Evolutionary conservation across 2,329 filamentous ascomycete species (phyloP).

Genomic region (Torrubiella hemipterigena): DNA sequence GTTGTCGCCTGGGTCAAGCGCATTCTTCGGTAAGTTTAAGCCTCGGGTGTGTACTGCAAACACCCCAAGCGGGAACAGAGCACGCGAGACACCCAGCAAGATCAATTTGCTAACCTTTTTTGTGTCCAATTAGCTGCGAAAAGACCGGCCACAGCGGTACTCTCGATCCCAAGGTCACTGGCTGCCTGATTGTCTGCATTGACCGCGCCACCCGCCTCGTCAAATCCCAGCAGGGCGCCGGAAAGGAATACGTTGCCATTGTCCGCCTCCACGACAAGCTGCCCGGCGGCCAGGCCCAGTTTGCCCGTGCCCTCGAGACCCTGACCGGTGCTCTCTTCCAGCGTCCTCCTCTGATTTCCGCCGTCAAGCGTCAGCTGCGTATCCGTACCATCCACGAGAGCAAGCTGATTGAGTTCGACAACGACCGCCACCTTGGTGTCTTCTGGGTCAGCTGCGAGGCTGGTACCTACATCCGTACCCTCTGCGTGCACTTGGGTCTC

Average conservation of each 20-base stretch:
- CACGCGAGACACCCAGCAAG: too few relatives aligned
- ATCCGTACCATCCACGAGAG: slow-evolving; percentile 97
- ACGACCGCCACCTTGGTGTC: slow-evolving; percentile 90
- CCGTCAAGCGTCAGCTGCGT: slow-evolving; percentile 96
- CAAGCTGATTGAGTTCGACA: slow-evolving; percentile 96
- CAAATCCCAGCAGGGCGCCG: slow-evolving; percentile 96
- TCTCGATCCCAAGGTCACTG: slow-evolving; percentile 95
- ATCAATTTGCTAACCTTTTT: slow-evolving; percentile 1
- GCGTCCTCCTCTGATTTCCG: slow-evolving; percentile 90
- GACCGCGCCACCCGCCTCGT: slow-evolving; percentile 95
- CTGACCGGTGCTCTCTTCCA: slow-evolving; percentile 88
- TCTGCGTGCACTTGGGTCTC: slow-evolving; percentile 84
- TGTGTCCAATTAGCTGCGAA: slow-evolving; percentile 43
- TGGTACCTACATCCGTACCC: slow-evolving; percentile 95
- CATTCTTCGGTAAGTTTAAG: slow-evolving; percentile 61
- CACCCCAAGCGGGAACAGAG: too few relatives aligned
- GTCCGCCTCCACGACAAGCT: slow-evolving; percentile 93
- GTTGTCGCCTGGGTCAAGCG: slow-evolving; percentile 99
- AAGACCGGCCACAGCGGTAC: slow-evolving; percentile 98
- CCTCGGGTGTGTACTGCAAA: too few relatives aligned
- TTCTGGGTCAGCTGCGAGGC: slow-evolving; percentile 99
- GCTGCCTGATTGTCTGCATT: slow-evolving; percentile 88
- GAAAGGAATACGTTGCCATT: slow-evolving; percentile 97
- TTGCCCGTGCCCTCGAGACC: slow-evolving; percentile 86
- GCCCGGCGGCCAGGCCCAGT: slow-evolving; percentile 83